These are phyloP conservation scores for Monosporozyma siamensis DNA, from an alignment of 805 yeast species.

Conservation along the genomic window DNA sequence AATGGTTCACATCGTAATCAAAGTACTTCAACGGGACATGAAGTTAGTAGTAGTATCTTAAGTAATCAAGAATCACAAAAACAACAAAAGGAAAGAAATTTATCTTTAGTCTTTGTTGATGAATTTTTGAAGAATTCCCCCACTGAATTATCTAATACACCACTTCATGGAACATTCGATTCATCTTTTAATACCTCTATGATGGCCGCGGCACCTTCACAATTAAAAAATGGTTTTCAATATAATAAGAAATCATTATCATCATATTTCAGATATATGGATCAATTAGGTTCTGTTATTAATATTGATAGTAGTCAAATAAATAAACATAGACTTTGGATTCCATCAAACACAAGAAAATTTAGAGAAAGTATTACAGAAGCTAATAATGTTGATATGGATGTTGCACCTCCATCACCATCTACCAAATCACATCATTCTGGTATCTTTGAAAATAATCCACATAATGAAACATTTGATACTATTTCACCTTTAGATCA, in stretches of 20 bases:
- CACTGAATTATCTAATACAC: neutral
- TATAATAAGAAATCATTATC: neutral
- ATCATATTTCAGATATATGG: constrained; percentile 2
- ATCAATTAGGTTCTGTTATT: neutral
- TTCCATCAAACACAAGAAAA: neutral
- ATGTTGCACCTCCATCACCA: neutral
- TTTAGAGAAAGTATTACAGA: neutral
- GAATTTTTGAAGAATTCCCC: constrained; percentile 2
- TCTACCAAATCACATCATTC: neutral
- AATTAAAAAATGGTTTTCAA: neutral
- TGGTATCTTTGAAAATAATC: constrained; percentile 1
- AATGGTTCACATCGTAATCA: neutral
- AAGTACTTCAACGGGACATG: neutral
- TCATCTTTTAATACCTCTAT: neutral
- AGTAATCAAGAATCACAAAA: constrained; percentile 3
- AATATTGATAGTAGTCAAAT: neutral
- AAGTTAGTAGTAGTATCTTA: neutral
- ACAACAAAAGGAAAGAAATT: constrained; percentile 1
- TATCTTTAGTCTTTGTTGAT: neutral
- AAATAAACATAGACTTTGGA: constrained; percentile 2
- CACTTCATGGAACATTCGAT: neutral
- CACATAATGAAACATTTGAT: constrained; percentile 9
- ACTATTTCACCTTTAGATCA: neutral
- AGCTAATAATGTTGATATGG: neutral
- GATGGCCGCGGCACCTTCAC: neutral